phyloP scores from a whole-genome alignment of 352 stramenopile species.

The Phytophthora pseudosyringae region DNA sequence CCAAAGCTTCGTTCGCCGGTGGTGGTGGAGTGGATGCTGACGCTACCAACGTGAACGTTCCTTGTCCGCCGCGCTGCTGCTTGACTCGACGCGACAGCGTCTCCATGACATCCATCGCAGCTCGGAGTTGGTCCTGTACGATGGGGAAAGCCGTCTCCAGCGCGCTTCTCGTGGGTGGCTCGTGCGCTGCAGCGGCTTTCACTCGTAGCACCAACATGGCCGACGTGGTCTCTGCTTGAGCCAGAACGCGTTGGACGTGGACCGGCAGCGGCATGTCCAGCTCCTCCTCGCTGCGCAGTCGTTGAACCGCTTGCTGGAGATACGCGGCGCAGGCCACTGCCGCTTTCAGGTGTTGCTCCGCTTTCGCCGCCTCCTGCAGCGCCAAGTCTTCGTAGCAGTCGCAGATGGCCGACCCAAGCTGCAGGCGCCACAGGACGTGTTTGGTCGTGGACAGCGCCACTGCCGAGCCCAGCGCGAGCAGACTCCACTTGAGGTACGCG shows the following conservation, averaged over 20 bases:
- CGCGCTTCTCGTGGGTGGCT: slow-evolving; percentile 31
- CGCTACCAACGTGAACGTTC: slow-evolving; percentile 5
- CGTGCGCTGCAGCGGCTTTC: slow-evolving; percentile 26
- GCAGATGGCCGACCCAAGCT: slow-evolving; percentile 59
- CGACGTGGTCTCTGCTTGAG: slow-evolving; percentile 47
- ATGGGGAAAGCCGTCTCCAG: slow-evolving; percentile 41
- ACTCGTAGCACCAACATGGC: slow-evolving; percentile 42
- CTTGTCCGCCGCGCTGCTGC: slow-evolving; percentile 10
- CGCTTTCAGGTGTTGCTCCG: slow-evolving; percentile 38
- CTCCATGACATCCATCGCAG: slow-evolving; percentile 50
- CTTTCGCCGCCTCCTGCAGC: slow-evolving; percentile 31
- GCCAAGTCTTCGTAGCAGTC: slow-evolving; percentile 66
- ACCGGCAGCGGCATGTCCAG: slow-evolving; percentile 67
- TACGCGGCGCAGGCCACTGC: slow-evolving; percentile 54
- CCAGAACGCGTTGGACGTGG: slow-evolving; percentile 42
- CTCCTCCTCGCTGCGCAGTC: slow-evolving; percentile 78
- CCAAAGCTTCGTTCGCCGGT: slow-evolving; percentile 11
- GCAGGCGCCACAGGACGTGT: slow-evolving; percentile 70
- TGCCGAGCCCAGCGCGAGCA: slow-evolving; percentile 60
- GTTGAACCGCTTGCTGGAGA: slow-evolving; percentile 43
- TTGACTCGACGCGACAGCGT: slow-evolving; percentile 11
- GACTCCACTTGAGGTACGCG: slow-evolving; percentile 65
- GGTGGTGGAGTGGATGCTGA: background rate
- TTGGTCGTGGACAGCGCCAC: slow-evolving; percentile 67
- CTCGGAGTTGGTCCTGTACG: slow-evolving; percentile 37